Evolutionary conservation across 768 basidiomycete species (phyloP).

Genomic region (Rhizopogon roseolus): DNA sequence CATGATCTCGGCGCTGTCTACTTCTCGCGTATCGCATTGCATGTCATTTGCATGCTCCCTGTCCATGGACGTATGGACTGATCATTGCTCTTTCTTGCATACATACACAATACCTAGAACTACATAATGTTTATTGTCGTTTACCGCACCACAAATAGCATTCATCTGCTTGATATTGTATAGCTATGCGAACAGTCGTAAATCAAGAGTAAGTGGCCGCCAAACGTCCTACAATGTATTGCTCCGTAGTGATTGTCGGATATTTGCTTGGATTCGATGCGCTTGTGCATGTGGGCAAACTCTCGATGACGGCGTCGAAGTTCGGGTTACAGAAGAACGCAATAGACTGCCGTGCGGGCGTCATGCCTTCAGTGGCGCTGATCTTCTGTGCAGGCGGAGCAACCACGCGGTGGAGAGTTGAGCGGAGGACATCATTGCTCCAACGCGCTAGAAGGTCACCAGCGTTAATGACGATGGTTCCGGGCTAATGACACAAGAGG

Average conservation of each 20-base stretch:
- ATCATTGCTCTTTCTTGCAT: conserved; percentile 10
- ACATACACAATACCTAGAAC: conserved; percentile 7
- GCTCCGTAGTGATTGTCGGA: conserved; percentile 63
- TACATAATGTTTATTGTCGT: neutral
- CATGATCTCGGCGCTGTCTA: conserved; percentile 7
- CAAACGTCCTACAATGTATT: conserved; percentile 72
- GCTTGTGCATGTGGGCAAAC: conserved; percentile 56
- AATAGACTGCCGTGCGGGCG: conserved; percentile 69
- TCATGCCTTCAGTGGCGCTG: conserved; percentile 46
- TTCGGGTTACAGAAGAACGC: conserved; percentile 90
- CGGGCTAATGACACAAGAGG: conserved; percentile 42
- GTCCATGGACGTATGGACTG: conserved; percentile 12
- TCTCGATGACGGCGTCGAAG: conserved; percentile 58
- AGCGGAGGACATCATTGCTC: conserved; percentile 77
- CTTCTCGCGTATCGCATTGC: conserved; percentile 12
- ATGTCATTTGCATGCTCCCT: conserved; percentile 12
- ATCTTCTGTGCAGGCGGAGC: conserved; percentile 54
- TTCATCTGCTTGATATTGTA: neutral
- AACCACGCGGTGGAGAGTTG: conserved; percentile 81
- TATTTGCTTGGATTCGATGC: conserved; percentile 56
- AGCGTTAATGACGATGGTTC: conserved; percentile 78
- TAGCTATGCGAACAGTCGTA: neutral
- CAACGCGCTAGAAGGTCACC: conserved; percentile 79
- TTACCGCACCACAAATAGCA: neutral
- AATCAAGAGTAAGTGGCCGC: conserved; percentile 49